Base-by-base conservation (phyloP, 1,284 basidiomycete genomes). In the Cystobasidium pallidum region DNA sequence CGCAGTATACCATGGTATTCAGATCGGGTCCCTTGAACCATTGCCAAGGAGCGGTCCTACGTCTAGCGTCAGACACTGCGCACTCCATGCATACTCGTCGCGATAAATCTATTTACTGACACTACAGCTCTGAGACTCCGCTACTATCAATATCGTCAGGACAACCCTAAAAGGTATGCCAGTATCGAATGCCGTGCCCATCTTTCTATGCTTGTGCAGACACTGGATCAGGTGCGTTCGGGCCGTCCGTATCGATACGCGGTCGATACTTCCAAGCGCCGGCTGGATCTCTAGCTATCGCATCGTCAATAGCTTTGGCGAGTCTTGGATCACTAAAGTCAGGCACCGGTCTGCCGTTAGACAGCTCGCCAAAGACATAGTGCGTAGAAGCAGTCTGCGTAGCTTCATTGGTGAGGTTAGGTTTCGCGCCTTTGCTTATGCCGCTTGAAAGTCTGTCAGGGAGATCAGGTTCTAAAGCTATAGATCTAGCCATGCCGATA, bases 401-500 rank as follows among this genome's bases (percentile, higher is more conserved):
- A 21, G 57, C 26, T 19, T 36, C 52, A 36, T 34, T 61, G 24
- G 36, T 58, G 2, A 34, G 30, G n/a, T 65, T 66, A 26, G 32
- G 34, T 21, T 47, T 55, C 0, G 70, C 70, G 19, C 21, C 62
- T 21, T 55, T 62, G 36, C 45, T 45, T 24, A 47, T 19, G 26
- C 61, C 61, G n/a, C 61, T 63, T 26, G 51, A 54, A 1, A 54
- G 24, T 28, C 51, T 54, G 24, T 28, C 30, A 3, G 51, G 15
- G 15, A 85, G 76, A 77, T 82, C 80, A 1, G 84, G 84, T 68
- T 86, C 84, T 26, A 82, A 80, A 0, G 81, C 77, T 11, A 84
- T 76, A 0, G 84, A 85, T 34, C 85, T 80, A 1, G 77, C 84
- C 34, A 85, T 78, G 24, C 84, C 84, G 61, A 85, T 77, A 54